Percentiles rank a stretch among this genome's conserved stretches.
phyloP scores from a whole-genome alignment of 768 basidiomycete genomes.

The Chiua virens region DNA sequence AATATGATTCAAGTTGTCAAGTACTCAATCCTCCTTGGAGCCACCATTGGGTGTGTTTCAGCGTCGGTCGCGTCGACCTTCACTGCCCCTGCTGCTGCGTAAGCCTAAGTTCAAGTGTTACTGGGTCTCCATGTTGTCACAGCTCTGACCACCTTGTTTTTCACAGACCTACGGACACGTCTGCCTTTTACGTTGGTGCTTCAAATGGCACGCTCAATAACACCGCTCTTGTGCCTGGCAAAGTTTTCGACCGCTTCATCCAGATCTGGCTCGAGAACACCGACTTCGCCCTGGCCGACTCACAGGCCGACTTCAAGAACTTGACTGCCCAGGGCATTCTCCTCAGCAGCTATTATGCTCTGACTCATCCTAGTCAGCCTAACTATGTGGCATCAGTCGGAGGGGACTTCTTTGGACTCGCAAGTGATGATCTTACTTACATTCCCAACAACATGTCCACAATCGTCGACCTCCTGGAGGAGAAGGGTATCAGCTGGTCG shows the following conservation, averaged over 20 bases:
- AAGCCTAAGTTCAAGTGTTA: slow-evolving; percentile 4
- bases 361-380: slow-evolving; percentile 63
- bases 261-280: slow-evolving; percentile 68
- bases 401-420: slow-evolving; percentile 55
- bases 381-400: slow-evolving; percentile 52
- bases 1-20: slow-evolving; percentile 20
- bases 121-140: background rate
- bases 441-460: slow-evolving; percentile 53
- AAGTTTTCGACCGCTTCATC: slow-evolving; percentile 48
- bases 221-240: slow-evolving; percentile 38
- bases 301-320: slow-evolving; percentile 30
- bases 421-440: slow-evolving; percentile 34
- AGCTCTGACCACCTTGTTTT: background rate
- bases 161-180: slow-evolving; percentile 28
- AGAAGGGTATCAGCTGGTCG: slow-evolving; percentile 57
- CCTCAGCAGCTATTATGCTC: slow-evolving; percentile 45
- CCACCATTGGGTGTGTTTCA: slow-evolving; percentile 16
- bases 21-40: slow-evolving; percentile 13
- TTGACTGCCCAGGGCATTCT: slow-evolving; percentile 52
- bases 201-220: slow-evolving; percentile 45
- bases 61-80: slow-evolving; percentile 26
- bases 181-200: slow-evolving; percentile 41
- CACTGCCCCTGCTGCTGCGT: slow-evolving; percentile 31
- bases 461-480: slow-evolving; percentile 61
- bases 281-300: slow-evolving; percentile 40